Percentiles rank a stretch among this genome's conserved stretches.
phyloP scores from a whole-genome alignment of 1,284 basidiomycete genomes.

The Marasmius oreades region DNA sequence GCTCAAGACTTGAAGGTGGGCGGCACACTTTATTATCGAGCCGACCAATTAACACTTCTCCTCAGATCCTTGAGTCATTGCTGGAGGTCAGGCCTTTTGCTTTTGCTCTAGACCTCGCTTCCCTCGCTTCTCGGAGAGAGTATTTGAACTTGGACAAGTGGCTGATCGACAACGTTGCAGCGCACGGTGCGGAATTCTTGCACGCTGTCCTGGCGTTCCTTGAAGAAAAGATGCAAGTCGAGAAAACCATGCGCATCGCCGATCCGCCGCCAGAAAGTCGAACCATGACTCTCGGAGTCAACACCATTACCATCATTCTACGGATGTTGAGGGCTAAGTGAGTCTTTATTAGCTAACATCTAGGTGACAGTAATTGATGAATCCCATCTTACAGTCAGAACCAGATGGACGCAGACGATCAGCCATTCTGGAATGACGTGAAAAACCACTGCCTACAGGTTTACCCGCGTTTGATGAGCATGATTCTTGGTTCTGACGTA shows the following conservation, averaged over 20 bases:
- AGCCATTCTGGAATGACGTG: slow-evolving; percentile 88
- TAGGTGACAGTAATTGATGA: slow-evolving; percentile 9
- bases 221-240: slow-evolving; percentile 88
- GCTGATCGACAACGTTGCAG: slow-evolving; percentile 83
- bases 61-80: slow-evolving; percentile 86
- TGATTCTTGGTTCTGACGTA: slow-evolving; percentile 83
- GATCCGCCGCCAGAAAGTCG: slow-evolving; percentile 76
- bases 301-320: slow-evolving; percentile 89
- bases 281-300: slow-evolving; percentile 80
- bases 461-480: slow-evolving; percentile 94
- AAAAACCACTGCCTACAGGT: slow-evolving; percentile 94
- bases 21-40: slow-evolving; percentile 3
- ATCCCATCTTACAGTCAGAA: slow-evolving; percentile 43
- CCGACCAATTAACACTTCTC: background rate
- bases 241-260: slow-evolving; percentile 75
- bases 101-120: slow-evolving; percentile 90
- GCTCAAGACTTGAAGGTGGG: slow-evolving; percentile 90
- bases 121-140: slow-evolving; percentile 89
- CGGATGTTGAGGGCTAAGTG: slow-evolving; percentile 81
- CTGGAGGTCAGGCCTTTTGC: slow-evolving; percentile 85
- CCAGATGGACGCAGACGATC: slow-evolving; percentile 72
- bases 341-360: slow-evolving; percentile 21
- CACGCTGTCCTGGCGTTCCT: slow-evolving; percentile 85
- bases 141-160: slow-evolving; percentile 96
- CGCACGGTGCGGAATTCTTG: slow-evolving; percentile 84